Conservation (phyloP, 1,284 basidiomycete species). For the Ustilago hordei region DNA sequence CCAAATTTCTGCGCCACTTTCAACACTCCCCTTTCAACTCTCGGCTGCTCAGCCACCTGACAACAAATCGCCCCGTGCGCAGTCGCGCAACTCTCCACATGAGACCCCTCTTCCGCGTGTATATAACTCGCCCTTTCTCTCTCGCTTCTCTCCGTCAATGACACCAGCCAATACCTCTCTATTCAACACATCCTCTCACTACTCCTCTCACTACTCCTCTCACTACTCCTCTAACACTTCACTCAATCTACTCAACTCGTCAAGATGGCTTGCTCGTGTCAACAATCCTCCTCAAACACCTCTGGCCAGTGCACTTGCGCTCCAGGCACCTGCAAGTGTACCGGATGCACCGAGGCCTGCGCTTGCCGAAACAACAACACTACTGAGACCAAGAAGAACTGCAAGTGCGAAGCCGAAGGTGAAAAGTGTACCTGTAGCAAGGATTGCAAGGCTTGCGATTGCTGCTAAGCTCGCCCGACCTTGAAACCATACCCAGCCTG, state of each 20-base stretch:
- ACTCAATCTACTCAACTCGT: background rate
- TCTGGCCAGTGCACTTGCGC: constrained; percentile 6
- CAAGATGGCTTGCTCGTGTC: constrained; percentile 48
- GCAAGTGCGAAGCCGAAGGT: constrained; percentile 49
- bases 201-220: background rate
- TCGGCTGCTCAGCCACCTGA: background rate
- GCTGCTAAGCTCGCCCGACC: constrained; percentile 29
- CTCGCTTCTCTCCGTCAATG: background rate
- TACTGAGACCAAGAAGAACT: constrained; percentile 17
- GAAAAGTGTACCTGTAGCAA: constrained; percentile 39
- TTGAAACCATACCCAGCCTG: too few species aligned
- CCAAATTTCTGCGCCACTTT: background rate
- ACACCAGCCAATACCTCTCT: background rate
- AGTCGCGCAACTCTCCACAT: background rate
- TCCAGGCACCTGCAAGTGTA: constrained; percentile 32
- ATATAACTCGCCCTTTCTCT: constrained; percentile 5
- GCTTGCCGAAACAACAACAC: constrained; percentile 24
- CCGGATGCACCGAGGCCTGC: constrained; percentile 42
- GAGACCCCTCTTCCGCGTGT: background rate
- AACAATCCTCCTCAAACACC: constrained; percentile 10
- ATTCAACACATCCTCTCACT: background rate
- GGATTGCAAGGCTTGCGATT: constrained; percentile 44
- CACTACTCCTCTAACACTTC: background rate
- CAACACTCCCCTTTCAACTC: background rate
- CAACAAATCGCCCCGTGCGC: background rate